Evolutionary conservation across 345 rosid genomes (phyloP).

Genomic region (Carallia pectinifolia): DNA sequence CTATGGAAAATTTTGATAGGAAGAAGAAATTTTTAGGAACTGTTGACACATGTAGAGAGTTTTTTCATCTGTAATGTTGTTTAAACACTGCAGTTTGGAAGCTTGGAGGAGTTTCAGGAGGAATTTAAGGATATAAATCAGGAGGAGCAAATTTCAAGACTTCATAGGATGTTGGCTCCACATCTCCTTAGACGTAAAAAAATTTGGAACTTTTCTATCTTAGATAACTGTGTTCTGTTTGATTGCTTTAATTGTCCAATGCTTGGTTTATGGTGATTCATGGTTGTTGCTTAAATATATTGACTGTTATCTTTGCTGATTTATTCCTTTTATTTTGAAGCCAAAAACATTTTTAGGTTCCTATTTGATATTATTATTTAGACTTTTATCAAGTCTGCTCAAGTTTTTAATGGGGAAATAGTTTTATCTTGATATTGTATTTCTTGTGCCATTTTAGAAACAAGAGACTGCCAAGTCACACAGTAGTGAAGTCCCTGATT

Average conservation of each 20-base stretch:
- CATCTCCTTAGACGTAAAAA: conserved; percentile 91
- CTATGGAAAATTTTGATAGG: conserved; percentile 9
- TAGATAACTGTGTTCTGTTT: conserved; percentile 14
- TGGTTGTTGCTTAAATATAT: background rate
- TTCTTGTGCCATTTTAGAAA: no score
- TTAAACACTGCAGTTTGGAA: conserved; percentile 69
- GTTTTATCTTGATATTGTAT: no score
- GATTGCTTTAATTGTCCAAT: conserved; percentile 6
- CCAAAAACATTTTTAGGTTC: no score
- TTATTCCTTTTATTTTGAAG: background rate
- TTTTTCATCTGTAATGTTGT: conserved; percentile 17
- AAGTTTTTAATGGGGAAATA: no score
- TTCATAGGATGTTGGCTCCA: conserved; percentile 98
- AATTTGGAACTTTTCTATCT: conserved; percentile 22
- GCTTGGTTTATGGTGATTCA: background rate
- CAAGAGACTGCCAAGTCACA: no score
- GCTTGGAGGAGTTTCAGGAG: conserved; percentile 98
- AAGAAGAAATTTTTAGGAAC: conserved; percentile 11
- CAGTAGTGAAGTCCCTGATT: no score
- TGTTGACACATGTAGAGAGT: conserved; percentile 12
- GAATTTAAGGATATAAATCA: conserved; percentile 97
- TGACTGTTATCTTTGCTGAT: background rate
- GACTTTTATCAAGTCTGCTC: no score
- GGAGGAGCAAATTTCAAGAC: conserved; percentile 95
- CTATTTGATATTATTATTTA: no score